These are phyloP conservation scores for Aspergillus pseudoterreus DNA, from an alignment of 2,329 filamentous ascomycete genomes.

Conservation along the genomic window DNA sequence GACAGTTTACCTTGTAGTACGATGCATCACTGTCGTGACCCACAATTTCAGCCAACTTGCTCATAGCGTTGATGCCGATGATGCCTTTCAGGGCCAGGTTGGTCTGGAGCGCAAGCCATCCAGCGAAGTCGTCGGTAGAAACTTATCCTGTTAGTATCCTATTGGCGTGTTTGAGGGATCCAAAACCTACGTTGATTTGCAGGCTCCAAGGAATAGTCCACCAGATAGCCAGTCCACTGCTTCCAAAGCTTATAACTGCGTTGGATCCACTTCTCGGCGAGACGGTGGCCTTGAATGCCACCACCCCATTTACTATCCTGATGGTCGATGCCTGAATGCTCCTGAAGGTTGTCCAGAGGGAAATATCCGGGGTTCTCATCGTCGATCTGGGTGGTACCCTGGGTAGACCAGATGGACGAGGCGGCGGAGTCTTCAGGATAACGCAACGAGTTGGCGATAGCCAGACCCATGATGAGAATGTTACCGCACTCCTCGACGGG, in stretches of 20 bases:
- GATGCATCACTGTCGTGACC: slow-evolving; percentile 54
- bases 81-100: slow-evolving; percentile 83
- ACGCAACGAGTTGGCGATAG: slow-evolving; percentile 69
- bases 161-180: background rate
- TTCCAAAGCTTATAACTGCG: slow-evolving; percentile 69
- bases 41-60: slow-evolving; percentile 61
- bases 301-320: slow-evolving; percentile 62
- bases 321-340: slow-evolving; percentile 49
- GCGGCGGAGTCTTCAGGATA: slow-evolving; percentile 56
- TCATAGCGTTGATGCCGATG: slow-evolving; percentile 76
- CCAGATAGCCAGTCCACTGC: slow-evolving; percentile 75
- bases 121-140: slow-evolving; percentile 81
- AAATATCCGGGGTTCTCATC: slow-evolving; percentile 36
- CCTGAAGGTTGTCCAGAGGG: slow-evolving; percentile 48
- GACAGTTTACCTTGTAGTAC: slow-evolving; percentile 50
- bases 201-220: slow-evolving; percentile 71
- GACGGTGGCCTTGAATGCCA: slow-evolving; percentile 49
- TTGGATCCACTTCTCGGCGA: slow-evolving; percentile 62
- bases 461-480: slow-evolving; percentile 79
- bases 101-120: slow-evolving; percentile 72
- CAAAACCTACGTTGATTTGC: slow-evolving; percentile 58
- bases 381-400: slow-evolving; percentile 25
- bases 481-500: slow-evolving; percentile 61
- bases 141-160: slow-evolving; percentile 41
- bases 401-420: slow-evolving; percentile 56